A percentile compares a stretch with the other conserved stretches of the same genome.
phyloP scores from a whole-genome alignment of 140 eudicot genomes.

The Stevia rebaudiana region DNA sequence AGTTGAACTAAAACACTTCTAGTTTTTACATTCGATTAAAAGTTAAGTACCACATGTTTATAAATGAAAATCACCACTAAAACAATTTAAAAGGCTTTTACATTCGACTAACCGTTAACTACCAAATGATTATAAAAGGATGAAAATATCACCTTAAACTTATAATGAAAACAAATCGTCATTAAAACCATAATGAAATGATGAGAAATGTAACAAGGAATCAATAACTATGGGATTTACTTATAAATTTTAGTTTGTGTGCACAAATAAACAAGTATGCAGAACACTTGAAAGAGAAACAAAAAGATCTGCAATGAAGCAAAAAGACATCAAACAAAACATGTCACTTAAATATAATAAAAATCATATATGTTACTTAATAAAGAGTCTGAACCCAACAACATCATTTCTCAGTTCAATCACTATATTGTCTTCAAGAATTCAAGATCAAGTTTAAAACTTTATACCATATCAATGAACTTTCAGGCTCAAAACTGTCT shows the following conservation, averaged over 20 bases:
- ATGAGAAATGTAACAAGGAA: background rate
- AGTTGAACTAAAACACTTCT: too few relatives aligned
- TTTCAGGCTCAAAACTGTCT: slow-evolving; percentile 23
- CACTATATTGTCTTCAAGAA: slow-evolving; percentile 2
- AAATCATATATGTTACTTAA: slow-evolving; percentile 29
- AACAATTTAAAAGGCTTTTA: too few relatives aligned
- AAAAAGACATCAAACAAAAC: slow-evolving; percentile 9
- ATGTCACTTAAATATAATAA: slow-evolving; percentile 13
- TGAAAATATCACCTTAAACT: background rate
- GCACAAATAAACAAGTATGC: too few relatives aligned
- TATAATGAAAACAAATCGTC: background rate
- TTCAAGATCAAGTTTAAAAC: slow-evolving; percentile 13
- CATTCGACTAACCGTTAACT: background rate
- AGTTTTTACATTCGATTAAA: too few relatives aligned
- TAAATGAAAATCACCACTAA: too few relatives aligned
- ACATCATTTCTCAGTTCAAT: slow-evolving; percentile 22
- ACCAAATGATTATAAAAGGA: background rate
- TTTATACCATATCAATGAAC: slow-evolving; percentile 12
- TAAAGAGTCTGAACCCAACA: slow-evolving; percentile 15
- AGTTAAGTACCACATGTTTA: too few relatives aligned
- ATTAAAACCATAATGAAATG: background rate
- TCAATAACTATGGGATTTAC: background rate
- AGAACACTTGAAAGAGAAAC: background rate
- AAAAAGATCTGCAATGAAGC: background rate
- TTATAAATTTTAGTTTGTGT: background rate